Evolutionary conservation across 768 basidiomycete genomes (phyloP).

Genomic region (Royoungia palumana): DNA sequence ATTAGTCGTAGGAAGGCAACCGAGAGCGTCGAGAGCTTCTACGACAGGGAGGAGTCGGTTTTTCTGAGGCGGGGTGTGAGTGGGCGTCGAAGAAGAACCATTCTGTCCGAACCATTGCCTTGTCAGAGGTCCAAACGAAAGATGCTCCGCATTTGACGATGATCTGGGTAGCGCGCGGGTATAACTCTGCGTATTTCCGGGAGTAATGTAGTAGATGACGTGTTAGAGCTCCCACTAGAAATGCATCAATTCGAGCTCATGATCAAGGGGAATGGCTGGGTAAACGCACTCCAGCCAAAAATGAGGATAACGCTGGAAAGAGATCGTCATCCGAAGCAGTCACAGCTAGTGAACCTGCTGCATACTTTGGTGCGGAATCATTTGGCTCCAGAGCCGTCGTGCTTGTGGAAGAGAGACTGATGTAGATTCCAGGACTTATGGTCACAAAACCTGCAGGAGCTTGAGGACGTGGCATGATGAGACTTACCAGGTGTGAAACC

Average conservation of each 20-base stretch:
- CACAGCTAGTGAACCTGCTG: not conserved
- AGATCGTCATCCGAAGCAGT: not conserved
- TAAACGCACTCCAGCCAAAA: conserved; percentile 28
- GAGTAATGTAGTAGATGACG: conserved; percentile 27
- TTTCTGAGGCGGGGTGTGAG: conserved; percentile 13
- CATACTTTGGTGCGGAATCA: conserved; percentile 22
- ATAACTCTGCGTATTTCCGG: conserved; percentile 22
- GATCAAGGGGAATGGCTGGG: not conserved
- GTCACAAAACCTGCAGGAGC: conserved; percentile 17
- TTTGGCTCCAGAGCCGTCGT: not conserved
- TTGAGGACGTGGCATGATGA: conserved; percentile 7
- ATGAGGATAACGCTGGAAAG: conserved; percentile 25
- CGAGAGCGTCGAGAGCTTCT: conserved; percentile 23
- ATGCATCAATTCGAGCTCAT: not conserved
- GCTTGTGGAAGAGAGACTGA: conserved; percentile 2
- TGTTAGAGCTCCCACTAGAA: conserved; percentile 25
- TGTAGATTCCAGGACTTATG: conserved; percentile 15
- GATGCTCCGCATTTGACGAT: conserved; percentile 22
- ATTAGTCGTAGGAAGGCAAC: conserved; percentile 14
- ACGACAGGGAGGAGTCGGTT: conserved; percentile 19
- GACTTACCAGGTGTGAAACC: too few species aligned
- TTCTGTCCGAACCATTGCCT: conserved; percentile 11
- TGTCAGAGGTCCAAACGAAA: conserved; percentile 16
- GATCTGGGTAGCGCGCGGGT: conserved; percentile 27
- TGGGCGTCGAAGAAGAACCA: not conserved